A percentile compares a stretch with the other conserved stretches of the same genome.
phyloP scores from a whole-genome alignment of 2,329 filamentous ascomycete genomes.

The Cryphonectria carpinicola region DNA sequence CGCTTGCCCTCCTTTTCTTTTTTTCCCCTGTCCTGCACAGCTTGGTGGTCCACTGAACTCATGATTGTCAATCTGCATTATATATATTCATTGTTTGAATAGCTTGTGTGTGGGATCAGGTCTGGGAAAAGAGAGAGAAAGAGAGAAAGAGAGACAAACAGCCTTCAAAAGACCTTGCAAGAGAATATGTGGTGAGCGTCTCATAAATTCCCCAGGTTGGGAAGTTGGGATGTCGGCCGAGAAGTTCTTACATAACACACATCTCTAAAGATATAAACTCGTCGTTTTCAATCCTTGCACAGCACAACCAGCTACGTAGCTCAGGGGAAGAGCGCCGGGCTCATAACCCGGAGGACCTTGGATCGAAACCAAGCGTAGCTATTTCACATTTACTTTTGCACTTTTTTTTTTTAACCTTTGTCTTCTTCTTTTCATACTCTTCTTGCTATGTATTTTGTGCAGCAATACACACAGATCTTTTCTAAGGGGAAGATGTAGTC shows the following conservation, averaged over 20 bases:
- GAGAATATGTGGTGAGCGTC: no score
- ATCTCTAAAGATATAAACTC: neutral
- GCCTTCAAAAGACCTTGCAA: no score
- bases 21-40: neutral
- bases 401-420: neutral
- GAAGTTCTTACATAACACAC: no score
- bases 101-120: no score
- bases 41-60: neutral
- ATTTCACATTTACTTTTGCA: slow-evolving; percentile 8
- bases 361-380: slow-evolving; percentile 30
- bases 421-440: neutral
- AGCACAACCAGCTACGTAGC: slow-evolving; percentile 24
- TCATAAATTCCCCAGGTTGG: no score
- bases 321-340: slow-evolving; percentile 31
- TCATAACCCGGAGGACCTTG: slow-evolving; percentile 30
- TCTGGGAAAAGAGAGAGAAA: no score
- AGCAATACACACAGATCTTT: no score
- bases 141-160: no score
- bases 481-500: neutral
- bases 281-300: neutral
- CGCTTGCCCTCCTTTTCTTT: no score
- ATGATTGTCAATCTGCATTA: neutral
- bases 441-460: neutral
- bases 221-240: no score
- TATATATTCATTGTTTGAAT: no score